Base-by-base conservation (phyloP, 768 basidiomycete species). In the Podaxis mareebaensis region DNA sequence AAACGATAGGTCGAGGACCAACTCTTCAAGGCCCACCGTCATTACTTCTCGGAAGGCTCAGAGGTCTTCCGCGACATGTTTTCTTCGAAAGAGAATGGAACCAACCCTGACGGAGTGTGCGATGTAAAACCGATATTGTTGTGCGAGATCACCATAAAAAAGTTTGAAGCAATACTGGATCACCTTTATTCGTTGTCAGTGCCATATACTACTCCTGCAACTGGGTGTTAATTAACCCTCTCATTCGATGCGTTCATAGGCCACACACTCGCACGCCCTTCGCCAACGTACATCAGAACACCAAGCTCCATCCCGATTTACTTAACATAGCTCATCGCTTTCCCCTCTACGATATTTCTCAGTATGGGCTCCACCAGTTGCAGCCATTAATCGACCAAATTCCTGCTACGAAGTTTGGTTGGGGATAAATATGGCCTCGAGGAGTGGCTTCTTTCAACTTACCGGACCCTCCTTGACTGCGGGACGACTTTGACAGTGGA, bases 271-370 rank as follows among this genome's bases (percentile, higher is more conserved):
- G 28, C 7, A 28, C 28, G 3, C 28, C 5, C 28, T 28, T 28
- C 7, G 28, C 4, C 5, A 28, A 28, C 28, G 28, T 28, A 4
- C 28, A 42, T 4, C 58, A 51, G 22, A 38, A 60, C 22, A 65
- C 72, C 30, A 49, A 70, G 7, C 68, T 77, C 26, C 80, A 79
- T 77, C 68, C 76, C n/a, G 67, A 73, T 20, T 69, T 83, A 11
- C 72, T 82, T 38, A 74, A 76, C 17, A 77, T 81, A 44, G 71
- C 81, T 2, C 74, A 77, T 17, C 74, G 76, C 63, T 79, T 73
- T 55, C 67, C 72, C 36, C 77, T 80, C 65, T 72, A 77, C 58
- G 63, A 67, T 12, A 69, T 79, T 7, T 76, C 78, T 15, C 57
- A 71, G 13, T 67, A 69, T 58, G 78, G 79, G 1, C 75, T 82